Base-by-base conservation (phyloP, 345 rosid species). In the Lepidium didymum region DNA sequence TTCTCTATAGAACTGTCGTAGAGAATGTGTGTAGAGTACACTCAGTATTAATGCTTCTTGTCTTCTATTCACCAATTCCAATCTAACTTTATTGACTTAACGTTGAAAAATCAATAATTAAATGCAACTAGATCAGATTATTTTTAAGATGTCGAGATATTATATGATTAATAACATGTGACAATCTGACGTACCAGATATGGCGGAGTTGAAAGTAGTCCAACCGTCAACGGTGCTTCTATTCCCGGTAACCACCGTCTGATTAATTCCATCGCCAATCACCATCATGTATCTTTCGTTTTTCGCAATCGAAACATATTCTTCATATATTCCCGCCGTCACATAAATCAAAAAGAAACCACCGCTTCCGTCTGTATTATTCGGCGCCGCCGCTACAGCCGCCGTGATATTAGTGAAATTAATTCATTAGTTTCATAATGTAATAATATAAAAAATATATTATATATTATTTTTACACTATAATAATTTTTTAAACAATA, bases 121-220 rank as follows among this genome's bases (percentile, higher is more conserved):
- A 74, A 57, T 9, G 8, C 40, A 58, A 54, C 21, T 51, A 31
- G 6, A 27, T 0, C 6, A 36, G 27, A 10, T 12, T 5, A 25
- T 15, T n/a, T 33, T 57, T 36, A 51, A 41, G 60, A 70, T 78
- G 38, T 64, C 53, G 37, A 60, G 51, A 67, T n/a, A n/a, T n/a
- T 61, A 60, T 54, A 61, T 31, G 19, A 16, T 52, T 49, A 7
- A 34, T 58, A 73, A 62, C 64, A 75, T 68, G 70, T 63, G 75
- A 36, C 2, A 8, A 56, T 55, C 47, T 25, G 36, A 75, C 79
- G 75, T 75, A 75, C 79, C 79, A 69, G 89, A 91, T 18, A 97
- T 91, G 2, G 96, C 96, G 6, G 99, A 94, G 25, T 87, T 85
- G 70, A 91, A 91, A 11, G 96, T 94, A 6, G 95, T 91, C 99